These are phyloP conservation scores for Yamadazyma tumulicola DNA, from an alignment of 805 yeast species.

Conservation along the genomic window DNA sequence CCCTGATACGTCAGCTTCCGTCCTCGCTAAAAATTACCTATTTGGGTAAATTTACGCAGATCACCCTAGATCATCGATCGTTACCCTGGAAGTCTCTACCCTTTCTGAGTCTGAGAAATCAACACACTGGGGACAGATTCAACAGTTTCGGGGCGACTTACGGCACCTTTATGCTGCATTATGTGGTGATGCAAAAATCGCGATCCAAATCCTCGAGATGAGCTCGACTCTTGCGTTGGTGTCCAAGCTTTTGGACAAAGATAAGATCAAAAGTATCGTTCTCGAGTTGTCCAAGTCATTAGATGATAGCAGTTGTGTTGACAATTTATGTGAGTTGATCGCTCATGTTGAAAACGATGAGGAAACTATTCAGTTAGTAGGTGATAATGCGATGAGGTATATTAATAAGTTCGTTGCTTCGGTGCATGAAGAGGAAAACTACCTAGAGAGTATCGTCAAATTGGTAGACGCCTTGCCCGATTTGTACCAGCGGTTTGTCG, in stretches of 20 bases:
- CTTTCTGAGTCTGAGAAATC: too few species aligned
- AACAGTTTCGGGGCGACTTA: too few species aligned
- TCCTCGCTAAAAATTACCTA: too few species aligned
- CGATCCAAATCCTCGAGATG: too few species aligned
- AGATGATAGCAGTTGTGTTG: conserved; percentile 11
- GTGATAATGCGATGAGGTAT: conserved; percentile 3
- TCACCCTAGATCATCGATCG: too few species aligned
- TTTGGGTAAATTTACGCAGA: too few species aligned
- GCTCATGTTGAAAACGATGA: conserved; percentile 16
- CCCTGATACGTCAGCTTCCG: too few species aligned
- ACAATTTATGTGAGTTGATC: conserved; percentile 24
- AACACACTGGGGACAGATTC: too few species aligned
- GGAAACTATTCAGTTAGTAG: conserved; percentile 2
- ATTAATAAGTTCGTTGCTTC: conserved; percentile 4
- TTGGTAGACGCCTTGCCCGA: conserved; percentile 15
- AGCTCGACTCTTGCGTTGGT: conserved; percentile 18
- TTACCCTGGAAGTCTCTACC: too few species aligned
- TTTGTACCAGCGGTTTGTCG: conserved; percentile 14
- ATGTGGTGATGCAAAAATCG: too few species aligned
- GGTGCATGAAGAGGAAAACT: conserved; percentile 2
- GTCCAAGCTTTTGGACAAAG: conserved; percentile 21
- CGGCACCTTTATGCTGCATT: too few species aligned
- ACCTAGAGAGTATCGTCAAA: conserved; percentile 12
- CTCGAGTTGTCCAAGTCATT: conserved; percentile 16
- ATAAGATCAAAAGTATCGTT: conserved; percentile 19